Conservation (phyloP, 148 eudicot genomes). For the Suaeda aralocaspica region DNA sequence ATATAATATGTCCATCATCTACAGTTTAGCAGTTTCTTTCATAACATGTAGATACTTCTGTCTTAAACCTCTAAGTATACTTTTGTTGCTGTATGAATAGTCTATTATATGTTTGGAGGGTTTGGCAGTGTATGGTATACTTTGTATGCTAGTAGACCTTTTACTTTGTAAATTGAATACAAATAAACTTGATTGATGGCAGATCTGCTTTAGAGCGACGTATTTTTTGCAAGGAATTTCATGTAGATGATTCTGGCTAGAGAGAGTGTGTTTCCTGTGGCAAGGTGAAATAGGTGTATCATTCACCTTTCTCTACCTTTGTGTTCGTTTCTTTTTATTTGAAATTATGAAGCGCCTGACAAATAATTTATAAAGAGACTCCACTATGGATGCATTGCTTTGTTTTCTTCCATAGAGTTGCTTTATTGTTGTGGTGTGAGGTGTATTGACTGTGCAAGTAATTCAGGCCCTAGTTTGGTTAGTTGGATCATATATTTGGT, state of each 20-base stretch:
- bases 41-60: not conserved
- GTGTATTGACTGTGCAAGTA: constrained; percentile 59
- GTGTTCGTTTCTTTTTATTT: constrained; percentile 16
- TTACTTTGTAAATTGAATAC: not conserved
- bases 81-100: not conserved
- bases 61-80: not conserved
- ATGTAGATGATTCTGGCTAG: constrained; percentile 89
- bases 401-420: constrained; percentile 65
- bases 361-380: constrained; percentile 54
- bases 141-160: not conserved
- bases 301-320: no score
- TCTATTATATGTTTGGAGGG: not conserved
- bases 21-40: not conserved
- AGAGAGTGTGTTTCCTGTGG: constrained; percentile 73
- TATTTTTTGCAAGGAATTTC: constrained; percentile 72
- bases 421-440: constrained; percentile 84
- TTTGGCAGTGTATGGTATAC: not conserved
- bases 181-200: constrained; percentile 25
- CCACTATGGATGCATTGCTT: constrained; percentile 98
- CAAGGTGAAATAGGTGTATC: constrained; percentile 49
- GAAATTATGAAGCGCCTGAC: constrained; percentile 19
- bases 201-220: constrained; percentile 70
- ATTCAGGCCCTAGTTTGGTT: constrained; percentile 42
- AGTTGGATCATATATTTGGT: constrained; percentile 28
- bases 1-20: not conserved